Evolutionary conservation across 2,329 filamentous ascomycete genomes (phyloP).

Genomic region (Botrytis fragariae): DNA sequence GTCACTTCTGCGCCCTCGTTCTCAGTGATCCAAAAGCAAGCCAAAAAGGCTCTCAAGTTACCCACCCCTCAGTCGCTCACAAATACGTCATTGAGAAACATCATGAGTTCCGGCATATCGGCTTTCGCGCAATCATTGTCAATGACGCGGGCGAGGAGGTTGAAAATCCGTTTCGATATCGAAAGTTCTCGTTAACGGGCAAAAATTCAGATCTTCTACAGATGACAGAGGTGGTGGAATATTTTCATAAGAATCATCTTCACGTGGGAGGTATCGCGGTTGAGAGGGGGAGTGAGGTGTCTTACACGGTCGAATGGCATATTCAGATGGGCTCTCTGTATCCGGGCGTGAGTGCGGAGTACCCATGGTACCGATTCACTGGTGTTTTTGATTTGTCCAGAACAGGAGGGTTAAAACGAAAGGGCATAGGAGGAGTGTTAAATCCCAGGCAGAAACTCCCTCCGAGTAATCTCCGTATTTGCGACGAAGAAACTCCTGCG

Average conservation of each 20-base stretch:
- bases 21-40: not conserved
- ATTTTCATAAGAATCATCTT: not conserved
- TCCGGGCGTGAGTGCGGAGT: not conserved
- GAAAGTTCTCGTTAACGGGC: not conserved
- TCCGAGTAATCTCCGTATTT: not conserved
- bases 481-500: not conserved
- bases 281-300: not conserved
- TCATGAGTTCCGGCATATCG: not conserved
- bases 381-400: not conserved
- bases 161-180: not conserved
- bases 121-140: not conserved
- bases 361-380: not conserved
- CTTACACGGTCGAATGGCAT: not conserved
- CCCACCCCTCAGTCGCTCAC: not conserved
- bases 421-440: not conserved
- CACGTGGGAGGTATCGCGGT: not conserved
- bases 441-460: not conserved
- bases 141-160: not conserved
- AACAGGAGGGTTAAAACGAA: not conserved
- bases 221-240: conserved; percentile 1
- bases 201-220: not conserved
- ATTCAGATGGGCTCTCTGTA: not conserved
- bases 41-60: not conserved
- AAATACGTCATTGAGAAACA: conserved; percentile 9
- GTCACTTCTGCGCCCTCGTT: not conserved